Conservation (phyloP, 148 eudicot genomes). For the Chenopodium quinoa region DNA sequence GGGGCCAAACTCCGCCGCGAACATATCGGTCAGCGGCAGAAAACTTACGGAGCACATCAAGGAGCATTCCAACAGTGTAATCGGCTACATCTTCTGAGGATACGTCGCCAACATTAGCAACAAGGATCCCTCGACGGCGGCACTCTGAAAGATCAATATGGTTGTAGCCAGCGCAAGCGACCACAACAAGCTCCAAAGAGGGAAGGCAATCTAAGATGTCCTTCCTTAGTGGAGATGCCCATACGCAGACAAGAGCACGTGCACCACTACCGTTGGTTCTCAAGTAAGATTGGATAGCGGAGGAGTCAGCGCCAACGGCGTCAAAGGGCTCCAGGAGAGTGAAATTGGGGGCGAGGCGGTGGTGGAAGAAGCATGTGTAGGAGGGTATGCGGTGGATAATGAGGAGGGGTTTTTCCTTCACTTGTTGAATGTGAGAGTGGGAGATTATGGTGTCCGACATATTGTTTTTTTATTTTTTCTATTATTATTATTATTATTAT, state of each 20-base stretch:
- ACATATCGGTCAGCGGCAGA: conserved; percentile 50
- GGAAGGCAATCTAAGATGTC: conserved; percentile 44
- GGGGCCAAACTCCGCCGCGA: conserved; percentile 56
- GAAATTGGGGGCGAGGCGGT: no score
- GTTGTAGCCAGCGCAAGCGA: conserved; percentile 47
- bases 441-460: no score
- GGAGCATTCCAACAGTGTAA: conserved; percentile 53
- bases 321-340: no score
- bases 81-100: conserved; percentile 73
- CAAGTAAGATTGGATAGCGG: no score
- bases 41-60: conserved; percentile 61
- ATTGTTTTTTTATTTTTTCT: no score
- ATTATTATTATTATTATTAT: no score
- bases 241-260: conserved; percentile 49
- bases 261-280: conserved; percentile 6
- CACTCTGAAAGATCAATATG: conserved; percentile 63
- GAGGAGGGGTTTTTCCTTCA: no score
- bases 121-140: conserved; percentile 53
- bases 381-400: no score
- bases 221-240: conserved; percentile 42
- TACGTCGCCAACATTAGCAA: conserved; percentile 57
- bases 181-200: conserved; percentile 45
- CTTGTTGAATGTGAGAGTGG: no score
- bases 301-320: no score
- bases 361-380: no score